These are phyloP conservation scores for Elongisporangium anandrum DNA, from an alignment of 352 stramenopile genomes.

Conservation along the genomic window DNA sequence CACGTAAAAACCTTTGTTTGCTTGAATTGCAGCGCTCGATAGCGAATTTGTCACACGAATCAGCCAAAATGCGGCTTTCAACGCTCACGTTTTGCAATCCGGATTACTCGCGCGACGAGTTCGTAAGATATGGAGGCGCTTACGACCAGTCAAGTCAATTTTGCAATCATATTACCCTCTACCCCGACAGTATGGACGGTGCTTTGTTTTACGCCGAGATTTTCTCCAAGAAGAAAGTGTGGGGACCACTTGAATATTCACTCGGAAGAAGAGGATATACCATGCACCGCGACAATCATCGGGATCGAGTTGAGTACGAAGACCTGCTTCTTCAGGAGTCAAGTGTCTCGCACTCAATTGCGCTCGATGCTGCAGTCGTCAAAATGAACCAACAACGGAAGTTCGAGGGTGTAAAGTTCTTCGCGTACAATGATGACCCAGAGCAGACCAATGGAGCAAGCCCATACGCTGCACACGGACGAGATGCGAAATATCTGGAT, in stretches of 20 bases:
- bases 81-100: constrained; percentile 78
- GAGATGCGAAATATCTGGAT: constrained; percentile 36
- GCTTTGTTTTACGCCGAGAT: constrained; percentile 75
- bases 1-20: too few relatives aligned
- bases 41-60: not conserved
- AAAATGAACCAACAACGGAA: constrained; percentile 46
- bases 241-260: constrained; percentile 41
- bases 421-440: constrained; percentile 40
- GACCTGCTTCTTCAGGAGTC: not conserved
- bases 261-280: constrained; percentile 44
- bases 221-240: constrained; percentile 36
- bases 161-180: constrained; percentile 64
- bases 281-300: constrained; percentile 38
- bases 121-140: constrained; percentile 42
- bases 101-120: constrained; percentile 68
- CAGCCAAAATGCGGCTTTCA: constrained; percentile 22
- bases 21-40: not conserved
- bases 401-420: constrained; percentile 47
- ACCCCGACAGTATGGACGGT: constrained; percentile 65
- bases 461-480: too few relatives aligned
- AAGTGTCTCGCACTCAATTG: constrained; percentile 5
- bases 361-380: not conserved
- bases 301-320: constrained; percentile 2
- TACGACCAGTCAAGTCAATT: constrained; percentile 55
- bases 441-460: not conserved